Evolutionary conservation across 176 grass and related monocot species (phyloP), one percentile per base, ranked within the genome.

Genomic region (Guadua angustifolia): DNA sequence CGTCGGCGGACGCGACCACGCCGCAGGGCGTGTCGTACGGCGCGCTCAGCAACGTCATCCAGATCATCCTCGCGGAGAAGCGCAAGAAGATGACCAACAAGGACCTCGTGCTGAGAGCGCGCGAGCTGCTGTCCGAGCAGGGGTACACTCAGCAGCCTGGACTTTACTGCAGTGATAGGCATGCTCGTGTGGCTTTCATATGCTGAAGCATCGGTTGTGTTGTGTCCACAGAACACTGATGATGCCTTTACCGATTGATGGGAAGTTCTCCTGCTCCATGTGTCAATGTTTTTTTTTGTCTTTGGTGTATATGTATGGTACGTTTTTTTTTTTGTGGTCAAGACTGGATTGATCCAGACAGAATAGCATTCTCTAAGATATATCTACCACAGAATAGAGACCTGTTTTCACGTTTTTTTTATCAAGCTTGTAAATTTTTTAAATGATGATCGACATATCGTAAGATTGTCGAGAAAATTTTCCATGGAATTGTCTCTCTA

Each of bases 41-140:
- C 61, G 96, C 93, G 19, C 92, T 94, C 18, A 95, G 96, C 91
- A 89, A 95, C 61, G 91, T 89, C 13, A 95, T 95, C 70, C 91
- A 99, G 88, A 15, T 51, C 66, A 82, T 99, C 72, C 86, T 99
- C 17, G 32, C 63, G 4, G 88, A 80, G 45, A 84, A 45, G 53
- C 19, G 53, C 15, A n/a, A 69, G 19, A 60, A 69, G 15, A 80
- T 99, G 76, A 90, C 82, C 0, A 95, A 95, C 79, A 52, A 35
- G 67, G 88, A 92, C 32, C 93, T 99, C 0, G 93, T 95, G 49
- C 16, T 89, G 63, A 90, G 10, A 22, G 91, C 69, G 67, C 84
- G 96, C 33, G 46, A 88, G 83, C 35, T 91, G 83, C 83, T 95
- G 63, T 12, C 70, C 57, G 84, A 73, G 72, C 83, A 95, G 62